These are phyloP conservation scores for Tetrahymena malaccensis DNA, from an alignment of 73 alveolate genomes.

Conservation along the genomic window DNA sequence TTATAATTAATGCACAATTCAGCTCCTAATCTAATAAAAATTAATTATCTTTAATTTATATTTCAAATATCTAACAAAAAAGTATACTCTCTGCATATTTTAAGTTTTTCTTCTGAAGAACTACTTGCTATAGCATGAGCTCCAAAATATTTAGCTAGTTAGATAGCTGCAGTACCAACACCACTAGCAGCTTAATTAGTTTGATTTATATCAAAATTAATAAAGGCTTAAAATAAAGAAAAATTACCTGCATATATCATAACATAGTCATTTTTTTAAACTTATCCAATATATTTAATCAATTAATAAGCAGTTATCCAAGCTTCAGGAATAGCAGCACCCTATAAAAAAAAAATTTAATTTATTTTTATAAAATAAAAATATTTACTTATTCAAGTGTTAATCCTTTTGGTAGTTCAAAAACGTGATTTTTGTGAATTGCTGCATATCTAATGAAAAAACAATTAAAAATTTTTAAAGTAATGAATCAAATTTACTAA, in stretches of 20 bases:
- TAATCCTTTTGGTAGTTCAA: conserved; percentile 41
- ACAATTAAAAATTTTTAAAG: not conserved
- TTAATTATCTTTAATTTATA: not conserved
- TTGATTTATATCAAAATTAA: not conserved
- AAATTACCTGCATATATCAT: conserved; percentile 37
- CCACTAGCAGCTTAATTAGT: conserved; percentile 47
- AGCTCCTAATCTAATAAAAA: conserved; percentile 38
- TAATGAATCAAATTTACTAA: not conserved
- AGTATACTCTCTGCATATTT: conserved; percentile 10
- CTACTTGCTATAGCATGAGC: conserved; percentile 46
- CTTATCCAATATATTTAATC: conserved; percentile 16
- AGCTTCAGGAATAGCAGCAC: conserved; percentile 61
- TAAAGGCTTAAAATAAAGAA: not conserved
- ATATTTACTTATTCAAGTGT: conserved; percentile 22
- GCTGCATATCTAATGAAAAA: not conserved
- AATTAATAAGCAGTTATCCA: conserved; percentile 56
- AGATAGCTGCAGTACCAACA: conserved; percentile 49
- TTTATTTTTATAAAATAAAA: not conserved
- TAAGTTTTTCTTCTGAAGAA: conserved; percentile 45
- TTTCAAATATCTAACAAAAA: not conserved
- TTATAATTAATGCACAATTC: conserved; percentile 44
- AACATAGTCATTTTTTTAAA: conserved; percentile 19
- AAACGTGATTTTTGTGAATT: conserved; percentile 17
- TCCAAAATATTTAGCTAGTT: conserved; percentile 46
- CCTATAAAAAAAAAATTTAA: not conserved